Base-by-base conservation (phyloP, 2,329 filamentous ascomycete genomes). In the Colletotrichum phormii region DNA sequence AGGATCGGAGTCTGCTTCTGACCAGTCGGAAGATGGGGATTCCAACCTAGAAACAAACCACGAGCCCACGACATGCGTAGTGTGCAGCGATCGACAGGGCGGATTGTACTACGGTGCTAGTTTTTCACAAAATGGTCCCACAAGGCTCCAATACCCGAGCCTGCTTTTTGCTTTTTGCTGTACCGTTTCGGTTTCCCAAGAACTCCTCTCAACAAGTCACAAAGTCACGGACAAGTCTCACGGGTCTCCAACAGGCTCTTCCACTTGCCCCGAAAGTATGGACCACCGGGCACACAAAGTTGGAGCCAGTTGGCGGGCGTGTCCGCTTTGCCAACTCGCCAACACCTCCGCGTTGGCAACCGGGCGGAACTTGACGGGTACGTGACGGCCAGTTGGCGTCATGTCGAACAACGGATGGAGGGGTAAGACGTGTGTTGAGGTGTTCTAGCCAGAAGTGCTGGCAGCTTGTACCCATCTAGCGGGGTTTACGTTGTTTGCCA, bases 1-100 rank as follows among this genome's bases (percentile, higher is more conserved):
- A 53, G 33, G 46, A 46, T 29, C 67, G 55, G 62, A 26, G 37
- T 55, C 33, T 33, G 7, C 9, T 51, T 18, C 18, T 57, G 51
- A 6, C 71, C 71, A 73, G 67, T 71, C 71, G 71, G 71, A 73
- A 73, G 33, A 49, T 13, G 54, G 37, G 59, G 24, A 64, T 60
- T 61, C 12, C 53, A 31, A 42, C 46, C 60, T 37, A 65, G 31
- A 35, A 46, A 46, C 54, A 35, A 53, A 58, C 69, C 69, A 72
- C 58, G 58, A 63, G 55, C 42, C 64, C 64, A 68, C 51, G 69
- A 53, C 64, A 53, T 51, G 35, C 64, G 53, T 68, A 68, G 69
- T 58, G 58, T 51, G 60, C 54, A 73, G 61, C 18, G 71, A 73
- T 73, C 71, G 66, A 60, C 71, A 73, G 71, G 71, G 66, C 71